phyloP scores from a whole-genome alignment of 129 eudicot genomes.

The Flaveria brownii region DNA sequence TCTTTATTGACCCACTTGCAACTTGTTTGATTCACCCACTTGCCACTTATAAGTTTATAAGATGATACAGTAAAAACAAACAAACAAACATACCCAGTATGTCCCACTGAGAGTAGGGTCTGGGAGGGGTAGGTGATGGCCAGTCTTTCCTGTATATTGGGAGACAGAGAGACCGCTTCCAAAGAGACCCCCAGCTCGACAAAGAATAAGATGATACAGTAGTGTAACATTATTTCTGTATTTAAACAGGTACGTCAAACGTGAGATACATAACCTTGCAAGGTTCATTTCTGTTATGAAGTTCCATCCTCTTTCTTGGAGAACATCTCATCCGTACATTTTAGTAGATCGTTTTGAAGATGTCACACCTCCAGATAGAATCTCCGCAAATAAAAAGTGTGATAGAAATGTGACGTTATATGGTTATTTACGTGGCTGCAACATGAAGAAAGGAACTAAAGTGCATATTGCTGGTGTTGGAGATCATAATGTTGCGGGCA shows the following conservation, averaged over 20 bases:
- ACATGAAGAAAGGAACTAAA: conserved; percentile 88
- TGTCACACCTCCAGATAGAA: conserved; percentile 85
- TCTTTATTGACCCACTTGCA: background rate
- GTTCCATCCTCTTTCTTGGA: conserved; percentile 89
- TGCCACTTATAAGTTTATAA: background rate
- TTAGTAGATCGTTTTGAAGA: conserved; percentile 95
- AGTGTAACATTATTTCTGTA: conserved; percentile 10
- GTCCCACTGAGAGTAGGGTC: too few relatives aligned
- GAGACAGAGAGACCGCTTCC: too few relatives aligned
- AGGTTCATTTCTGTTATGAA: conserved; percentile 95
- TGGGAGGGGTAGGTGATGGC: too few relatives aligned
- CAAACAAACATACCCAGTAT: too few relatives aligned
- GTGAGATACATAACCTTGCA: conserved; percentile 93
- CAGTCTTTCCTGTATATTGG: too few relatives aligned
- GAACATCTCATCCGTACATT: conserved; percentile 82
- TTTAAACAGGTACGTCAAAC: conserved; percentile 73
- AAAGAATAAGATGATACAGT: too few relatives aligned
- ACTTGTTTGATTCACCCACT: background rate
- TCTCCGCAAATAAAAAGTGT: conserved; percentile 63
- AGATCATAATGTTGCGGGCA: conserved; percentile 61
- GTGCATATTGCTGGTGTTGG: conserved; percentile 99
- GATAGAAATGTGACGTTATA: conserved; percentile 80
- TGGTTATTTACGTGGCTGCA: conserved; percentile 96
- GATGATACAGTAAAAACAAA: background rate
- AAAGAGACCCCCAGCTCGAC: too few relatives aligned